Percentiles rank a stretch among this genome's conserved stretches.
Conservation (phyloP, 345 rosid species). For the Luvunga scandens region DNA sequence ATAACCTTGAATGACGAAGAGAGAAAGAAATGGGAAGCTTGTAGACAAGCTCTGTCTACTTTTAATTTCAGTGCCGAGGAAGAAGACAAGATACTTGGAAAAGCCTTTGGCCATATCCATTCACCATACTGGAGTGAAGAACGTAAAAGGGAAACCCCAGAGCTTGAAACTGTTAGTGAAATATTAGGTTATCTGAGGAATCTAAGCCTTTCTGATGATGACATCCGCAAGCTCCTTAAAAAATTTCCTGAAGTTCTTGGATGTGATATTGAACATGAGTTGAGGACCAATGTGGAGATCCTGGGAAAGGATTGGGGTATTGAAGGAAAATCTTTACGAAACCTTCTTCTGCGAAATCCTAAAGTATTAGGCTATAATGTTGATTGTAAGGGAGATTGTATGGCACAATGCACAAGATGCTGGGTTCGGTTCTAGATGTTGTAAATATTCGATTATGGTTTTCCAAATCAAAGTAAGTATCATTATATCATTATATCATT, state of each 20-base stretch:
- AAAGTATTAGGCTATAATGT: slow-evolving; percentile 87
- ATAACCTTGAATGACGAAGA: slow-evolving; percentile 44
- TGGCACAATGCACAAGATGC: slow-evolving; percentile 85
- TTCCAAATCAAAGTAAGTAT: slow-evolving; percentile 8
- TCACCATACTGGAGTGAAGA: slow-evolving; percentile 95
- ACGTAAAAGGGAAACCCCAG: slow-evolving; percentile 63
- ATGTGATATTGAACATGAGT: slow-evolving; percentile 64
- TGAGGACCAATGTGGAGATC: slow-evolving; percentile 66
- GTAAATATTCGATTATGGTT: neutral
- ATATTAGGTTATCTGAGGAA: slow-evolving; percentile 60
- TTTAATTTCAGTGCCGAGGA: slow-evolving; percentile 62
- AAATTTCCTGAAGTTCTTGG: slow-evolving; percentile 92
- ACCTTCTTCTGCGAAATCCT: slow-evolving; percentile 78
- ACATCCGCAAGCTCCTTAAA: slow-evolving; percentile 67
- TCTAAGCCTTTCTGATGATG: slow-evolving; percentile 62
- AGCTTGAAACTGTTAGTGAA: slow-evolving; percentile 40
- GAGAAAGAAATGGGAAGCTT: slow-evolving; percentile 71
- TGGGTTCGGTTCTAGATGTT: slow-evolving; percentile 81
- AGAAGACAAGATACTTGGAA: slow-evolving; percentile 82
- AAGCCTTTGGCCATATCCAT: slow-evolving; percentile 77
- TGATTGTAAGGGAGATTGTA: slow-evolving; percentile 93
- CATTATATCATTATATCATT: too few species aligned
- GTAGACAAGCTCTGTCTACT: slow-evolving; percentile 61
- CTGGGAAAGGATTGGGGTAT: slow-evolving; percentile 82
- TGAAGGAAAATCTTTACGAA: slow-evolving; percentile 62